Percentiles rank a stretch among this genome's conserved stretches.
Evolutionary conservation across 2,329 filamentous ascomycete species (phyloP).

Genomic region (Raffaelea ambrosiae): DNA sequence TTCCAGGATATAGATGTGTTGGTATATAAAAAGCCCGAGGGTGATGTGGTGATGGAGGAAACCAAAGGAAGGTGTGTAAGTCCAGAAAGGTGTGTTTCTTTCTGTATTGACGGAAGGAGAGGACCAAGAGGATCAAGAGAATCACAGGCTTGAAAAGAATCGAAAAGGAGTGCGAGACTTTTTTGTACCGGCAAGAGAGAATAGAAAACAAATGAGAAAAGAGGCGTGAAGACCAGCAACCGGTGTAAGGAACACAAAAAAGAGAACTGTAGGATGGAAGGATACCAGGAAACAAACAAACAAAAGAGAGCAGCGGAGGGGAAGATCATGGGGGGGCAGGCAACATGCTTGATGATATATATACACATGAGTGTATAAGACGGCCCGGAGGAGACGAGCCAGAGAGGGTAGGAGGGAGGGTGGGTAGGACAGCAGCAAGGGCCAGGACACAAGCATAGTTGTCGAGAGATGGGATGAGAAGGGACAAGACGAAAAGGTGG

Average conservation of each 20-base stretch:
- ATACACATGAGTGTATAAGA: not conserved
- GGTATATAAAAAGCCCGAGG: not conserved
- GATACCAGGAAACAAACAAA: not conserved
- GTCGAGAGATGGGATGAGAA: not conserved
- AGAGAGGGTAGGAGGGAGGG: not conserved
- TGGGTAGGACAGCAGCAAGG: not conserved
- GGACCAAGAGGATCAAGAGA: not conserved
- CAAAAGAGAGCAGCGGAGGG: not conserved
- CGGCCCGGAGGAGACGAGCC: not conserved
- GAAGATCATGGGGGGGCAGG: no score
- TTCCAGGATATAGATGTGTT: not conserved
- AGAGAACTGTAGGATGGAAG: not conserved
- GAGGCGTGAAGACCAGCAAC: not conserved
- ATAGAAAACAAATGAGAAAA: not conserved
- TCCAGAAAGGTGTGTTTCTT: not conserved
- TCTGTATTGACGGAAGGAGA: not conserved
- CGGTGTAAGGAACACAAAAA: no score
- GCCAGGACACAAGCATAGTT: not conserved
- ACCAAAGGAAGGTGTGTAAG: not conserved
- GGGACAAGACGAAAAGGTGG: not conserved
- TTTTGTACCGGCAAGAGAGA: not conserved
- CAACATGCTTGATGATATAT: not conserved
- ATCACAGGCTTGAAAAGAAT: not conserved
- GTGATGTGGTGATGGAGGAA: not conserved
- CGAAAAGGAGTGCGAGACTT: not conserved